These are phyloP conservation scores for Calocybe cyanea DNA, from an alignment of 768 basidiomycete genomes.

Conservation along the genomic window DNA sequence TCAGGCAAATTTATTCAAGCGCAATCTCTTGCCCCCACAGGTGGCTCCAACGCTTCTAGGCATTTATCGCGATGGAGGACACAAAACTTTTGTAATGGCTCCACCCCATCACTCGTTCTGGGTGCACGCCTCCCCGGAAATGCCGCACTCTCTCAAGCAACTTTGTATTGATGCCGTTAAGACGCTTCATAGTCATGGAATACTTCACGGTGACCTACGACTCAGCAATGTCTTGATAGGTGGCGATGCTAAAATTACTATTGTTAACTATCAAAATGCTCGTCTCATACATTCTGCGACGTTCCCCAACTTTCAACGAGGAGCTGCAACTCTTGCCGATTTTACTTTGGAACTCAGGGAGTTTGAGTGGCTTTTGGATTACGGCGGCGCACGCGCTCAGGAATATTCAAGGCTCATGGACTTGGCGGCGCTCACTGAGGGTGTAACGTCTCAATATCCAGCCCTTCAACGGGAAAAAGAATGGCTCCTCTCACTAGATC, in stretches of 20 bases:
- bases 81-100: conserved; percentile 45
- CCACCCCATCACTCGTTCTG: conserved; percentile 57
- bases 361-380: conserved; percentile 51
- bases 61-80: conserved; percentile 34
- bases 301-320: conserved; percentile 21
- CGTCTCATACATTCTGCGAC: conserved; percentile 22
- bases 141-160: conserved; percentile 53
- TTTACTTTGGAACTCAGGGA: conserved; percentile 41
- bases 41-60: conserved; percentile 55
- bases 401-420: not conserved
- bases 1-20: conserved; percentile 51
- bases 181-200: conserved; percentile 42
- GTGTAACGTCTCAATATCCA: conserved; percentile 11
- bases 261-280: conserved; percentile 52
- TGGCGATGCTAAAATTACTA: conserved; percentile 46
- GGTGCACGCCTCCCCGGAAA: conserved; percentile 55
- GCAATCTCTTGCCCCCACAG: conserved; percentile 47
- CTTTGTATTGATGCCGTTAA: conserved; percentile 47
- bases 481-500: not conserved
- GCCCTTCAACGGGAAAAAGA: not conserved
- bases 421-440: conserved; percentile 1
- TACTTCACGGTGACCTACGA: conserved; percentile 45
- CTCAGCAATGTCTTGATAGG: conserved; percentile 53
- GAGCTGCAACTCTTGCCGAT: conserved; percentile 33
- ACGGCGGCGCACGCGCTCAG: conserved; percentile 12